A percentile compares a stretch with the other conserved stretches of the same genome.
Evolutionary conservation across 345 rosid genomes (phyloP).

Genomic region (Lumnitzera racemosa): DNA sequence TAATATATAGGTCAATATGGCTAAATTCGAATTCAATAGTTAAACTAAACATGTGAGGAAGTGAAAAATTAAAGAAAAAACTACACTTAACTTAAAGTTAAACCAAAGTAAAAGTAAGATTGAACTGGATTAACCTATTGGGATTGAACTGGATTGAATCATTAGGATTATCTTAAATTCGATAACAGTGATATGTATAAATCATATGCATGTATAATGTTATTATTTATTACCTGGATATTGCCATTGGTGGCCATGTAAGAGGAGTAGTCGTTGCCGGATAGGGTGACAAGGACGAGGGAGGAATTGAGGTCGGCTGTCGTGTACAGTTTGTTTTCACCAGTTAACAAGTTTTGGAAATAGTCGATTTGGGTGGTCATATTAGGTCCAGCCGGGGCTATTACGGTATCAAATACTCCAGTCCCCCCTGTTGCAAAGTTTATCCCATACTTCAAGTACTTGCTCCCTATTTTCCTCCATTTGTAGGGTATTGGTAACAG

Average conservation of each 20-base stretch:
- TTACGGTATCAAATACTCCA: conserved; percentile 54
- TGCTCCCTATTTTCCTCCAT: conserved; percentile 24
- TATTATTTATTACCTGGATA: conserved; percentile 20
- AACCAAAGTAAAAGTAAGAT: too few species aligned
- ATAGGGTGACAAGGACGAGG: conserved; percentile 44
- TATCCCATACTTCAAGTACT: conserved; percentile 41
- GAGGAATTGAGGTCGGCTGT: conserved; percentile 28
- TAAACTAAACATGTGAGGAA: too few species aligned
- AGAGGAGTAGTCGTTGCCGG: conserved; percentile 70
- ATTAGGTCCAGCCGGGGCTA: conserved; percentile 32
- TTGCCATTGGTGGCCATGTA: conserved; percentile 36
- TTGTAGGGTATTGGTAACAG: conserved; percentile 63
- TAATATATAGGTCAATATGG: too few species aligned
- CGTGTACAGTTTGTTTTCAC: conserved; percentile 23
- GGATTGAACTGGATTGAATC: too few species aligned
- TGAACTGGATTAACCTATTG: too few species aligned
- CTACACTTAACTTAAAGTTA: too few species aligned
- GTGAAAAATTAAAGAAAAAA: too few species aligned
- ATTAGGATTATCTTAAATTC: too few species aligned
- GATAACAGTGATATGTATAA: too few species aligned
- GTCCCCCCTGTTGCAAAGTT: conserved; percentile 85
- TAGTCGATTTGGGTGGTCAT: conserved; percentile 66
- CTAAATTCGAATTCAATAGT: too few species aligned
- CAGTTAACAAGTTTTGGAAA: conserved; percentile 28
- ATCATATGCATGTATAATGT: not conserved